Base-by-base conservation (phyloP, 129 eudicot genomes). In the Ambrosia trifida region DNA sequence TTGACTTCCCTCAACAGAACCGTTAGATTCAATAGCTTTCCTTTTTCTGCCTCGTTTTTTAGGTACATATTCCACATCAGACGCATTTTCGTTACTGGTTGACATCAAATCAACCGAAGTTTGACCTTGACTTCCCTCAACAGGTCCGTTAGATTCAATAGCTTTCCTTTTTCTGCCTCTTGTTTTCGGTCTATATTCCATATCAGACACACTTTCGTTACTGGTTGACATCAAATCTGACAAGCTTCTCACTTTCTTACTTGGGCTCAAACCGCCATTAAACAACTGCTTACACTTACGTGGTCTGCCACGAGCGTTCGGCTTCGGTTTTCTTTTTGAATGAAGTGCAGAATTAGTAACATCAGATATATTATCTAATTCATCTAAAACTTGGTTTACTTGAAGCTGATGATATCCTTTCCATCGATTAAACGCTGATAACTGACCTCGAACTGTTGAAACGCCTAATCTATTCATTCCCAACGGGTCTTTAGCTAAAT, bases 391-490 rank as follows among this genome's bases (percentile, higher is more conserved):
- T 62, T 72, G 65, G 40, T 78, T 46, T 36, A 63, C 45, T 2
- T 83, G 86, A 20, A 84, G 85, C 76, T 84, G 85, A 79, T 54
- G 47, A 72, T 71, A 56, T 11, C 91, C 91, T 79, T 87, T 92
- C 91, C 89, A 92, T 7, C 85, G 78, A 72, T 82, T 75, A 75
- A 82, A 89, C 6, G 98, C 88, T 56, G 82, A 69, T 68, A 85
- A 69, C 43, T 85, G 96, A 35, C 88, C 88, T 77, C 78, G 77
- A 11, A 79, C 64, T 1, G 65, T 65, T 45, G 69, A 78, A 79
- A 72, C 75, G 35, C 80, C 81, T 75, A 87, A 75, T 41, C 76
- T 79, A 56, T 64, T 78, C 4, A 20, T 52, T 51, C 66, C 82
- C 62, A 60, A 68, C 3, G 89, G 89, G 64, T 56, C 76, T 68